Percentiles rank a stretch among this genome's conserved stretches.
Evolutionary conservation across 2,329 filamentous ascomycete genomes (phyloP).

Genomic region (Aspergillus transmontanensis): DNA sequence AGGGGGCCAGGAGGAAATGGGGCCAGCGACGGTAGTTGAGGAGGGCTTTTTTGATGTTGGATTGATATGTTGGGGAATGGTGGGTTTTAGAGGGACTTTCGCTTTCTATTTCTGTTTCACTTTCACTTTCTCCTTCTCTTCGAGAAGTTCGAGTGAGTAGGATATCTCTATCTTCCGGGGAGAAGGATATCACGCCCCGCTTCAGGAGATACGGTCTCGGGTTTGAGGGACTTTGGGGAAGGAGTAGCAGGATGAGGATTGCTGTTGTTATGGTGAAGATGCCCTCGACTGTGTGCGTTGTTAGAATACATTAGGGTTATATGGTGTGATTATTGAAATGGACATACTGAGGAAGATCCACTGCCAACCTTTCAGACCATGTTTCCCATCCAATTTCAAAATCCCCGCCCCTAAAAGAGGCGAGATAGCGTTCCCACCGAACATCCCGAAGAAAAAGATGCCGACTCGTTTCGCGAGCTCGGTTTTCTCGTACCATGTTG

Average conservation of each 20-base stretch:
- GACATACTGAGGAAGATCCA: constrained; percentile 53
- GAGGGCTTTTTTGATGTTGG: constrained; percentile 48
- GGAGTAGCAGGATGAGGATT: constrained; percentile 42
- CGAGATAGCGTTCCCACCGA: constrained; percentile 53
- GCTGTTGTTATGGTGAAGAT: constrained; percentile 47
- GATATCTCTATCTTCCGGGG: neutral
- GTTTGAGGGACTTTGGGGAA: constrained; percentile 21
- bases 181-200: neutral
- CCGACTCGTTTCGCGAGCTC: constrained; percentile 53
- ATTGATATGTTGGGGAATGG: constrained; percentile 22
- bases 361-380: constrained; percentile 52
- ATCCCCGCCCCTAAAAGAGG: constrained; percentile 54
- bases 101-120: neutral
- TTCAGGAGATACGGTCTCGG: neutral
- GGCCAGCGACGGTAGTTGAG: constrained; percentile 51
- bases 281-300: constrained; percentile 44
- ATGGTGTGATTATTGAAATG: too few relatives aligned
- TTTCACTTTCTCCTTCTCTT: neutral
- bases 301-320: neutral
- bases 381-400: constrained; percentile 46
- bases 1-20: constrained; percentile 53
- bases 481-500: constrained; percentile 53
- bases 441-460: constrained; percentile 58
- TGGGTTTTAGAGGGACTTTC: neutral
- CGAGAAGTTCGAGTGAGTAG: neutral